Conservation (phyloP, 2,329 filamentous ascomycete species). For the Apiospora arundinis region DNA sequence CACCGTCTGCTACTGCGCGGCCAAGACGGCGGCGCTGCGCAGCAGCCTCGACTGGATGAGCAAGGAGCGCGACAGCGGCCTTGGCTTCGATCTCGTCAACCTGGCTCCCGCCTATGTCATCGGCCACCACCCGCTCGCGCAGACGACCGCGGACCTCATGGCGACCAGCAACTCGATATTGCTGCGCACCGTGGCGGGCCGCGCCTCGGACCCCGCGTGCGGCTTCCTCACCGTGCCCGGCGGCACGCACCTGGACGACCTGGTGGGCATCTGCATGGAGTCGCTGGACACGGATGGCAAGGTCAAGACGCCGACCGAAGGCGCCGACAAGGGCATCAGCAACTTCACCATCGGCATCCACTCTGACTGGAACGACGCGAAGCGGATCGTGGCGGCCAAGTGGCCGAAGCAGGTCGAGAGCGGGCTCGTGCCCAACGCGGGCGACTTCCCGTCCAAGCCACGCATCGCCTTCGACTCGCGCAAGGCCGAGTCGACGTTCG, state of each 20-base stretch:
- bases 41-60: slow-evolving; percentile 25
- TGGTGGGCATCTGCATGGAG: slow-evolving; percentile 17
- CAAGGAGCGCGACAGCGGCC: neutral
- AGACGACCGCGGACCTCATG: slow-evolving; percentile 21
- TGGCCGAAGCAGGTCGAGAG: slow-evolving; percentile 28
- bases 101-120: slow-evolving; percentile 25
- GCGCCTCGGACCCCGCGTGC: neutral
- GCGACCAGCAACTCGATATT: slow-evolving; percentile 25
- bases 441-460: slow-evolving; percentile 26
- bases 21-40: slow-evolving; percentile 27
- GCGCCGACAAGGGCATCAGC: slow-evolving; percentile 24
- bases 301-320: slow-evolving; percentile 24
- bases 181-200: slow-evolving; percentile 20
- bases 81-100: slow-evolving; percentile 27
- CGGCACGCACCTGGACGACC: slow-evolving; percentile 21
- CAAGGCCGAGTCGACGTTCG: slow-evolving; percentile 20
- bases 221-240: slow-evolving; percentile 20
- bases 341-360: slow-evolving; percentile 19
- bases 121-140: slow-evolving; percentile 26
- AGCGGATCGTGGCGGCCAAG: slow-evolving; percentile 20
- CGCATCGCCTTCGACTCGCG: slow-evolving; percentile 18
- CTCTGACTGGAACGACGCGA: slow-evolving; percentile 26
- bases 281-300: slow-evolving; percentile 24
- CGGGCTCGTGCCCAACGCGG: slow-evolving; percentile 24
- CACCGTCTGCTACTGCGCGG: slow-evolving; percentile 25